phyloP scores from a whole-genome alignment of 1,284 basidiomycete species.

The Rhizoctonia solani region DNA sequence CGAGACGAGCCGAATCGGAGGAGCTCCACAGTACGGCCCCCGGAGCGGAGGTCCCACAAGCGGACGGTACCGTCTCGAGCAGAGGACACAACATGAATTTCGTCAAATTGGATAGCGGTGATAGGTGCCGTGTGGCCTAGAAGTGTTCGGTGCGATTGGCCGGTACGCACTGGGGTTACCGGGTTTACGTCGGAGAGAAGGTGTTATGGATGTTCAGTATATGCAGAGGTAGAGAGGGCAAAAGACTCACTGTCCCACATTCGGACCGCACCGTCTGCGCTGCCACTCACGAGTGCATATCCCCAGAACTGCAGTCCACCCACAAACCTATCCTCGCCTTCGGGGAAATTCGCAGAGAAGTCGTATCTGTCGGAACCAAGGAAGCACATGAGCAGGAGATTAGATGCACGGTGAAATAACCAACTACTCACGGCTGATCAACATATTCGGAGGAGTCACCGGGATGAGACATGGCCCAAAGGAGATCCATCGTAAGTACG shows the following conservation, averaged over 20 bases:
- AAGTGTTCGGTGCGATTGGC: slow-evolving; percentile 93
- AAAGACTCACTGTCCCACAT: slow-evolving; percentile 95
- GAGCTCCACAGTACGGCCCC: slow-evolving; percentile 78
- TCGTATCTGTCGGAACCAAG: slow-evolving; percentile 49
- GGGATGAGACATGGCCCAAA: slow-evolving; percentile 98
- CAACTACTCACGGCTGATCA: slow-evolving; percentile 2
- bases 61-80: slow-evolving; percentile 25
- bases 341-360: slow-evolving; percentile 69
- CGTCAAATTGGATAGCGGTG: slow-evolving; percentile 96
- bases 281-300: slow-evolving; percentile 94
- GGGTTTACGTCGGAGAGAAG: too few species aligned
- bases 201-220: too few species aligned
- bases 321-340: slow-evolving; percentile 89
- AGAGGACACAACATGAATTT: slow-evolving; percentile 74
- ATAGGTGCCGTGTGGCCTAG: slow-evolving; percentile 93
- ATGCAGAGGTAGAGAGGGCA: not conserved
- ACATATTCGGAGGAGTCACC: slow-evolving; percentile 39
- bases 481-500: slow-evolving; percentile 98
- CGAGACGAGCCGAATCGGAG: slow-evolving; percentile 72
- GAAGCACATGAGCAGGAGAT: slow-evolving; percentile 48
- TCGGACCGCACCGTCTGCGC: slow-evolving; percentile 93
- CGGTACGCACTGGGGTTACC: slow-evolving; percentile 85
- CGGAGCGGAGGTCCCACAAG: slow-evolving; percentile 91
- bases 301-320: slow-evolving; percentile 99
- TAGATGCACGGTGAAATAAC: too few species aligned